A percentile compares a stretch with the other conserved stretches of the same genome.
phyloP scores from a whole-genome alignment of 2,329 filamentous ascomycete genomes.

The Fusarium brachygibbosum region DNA sequence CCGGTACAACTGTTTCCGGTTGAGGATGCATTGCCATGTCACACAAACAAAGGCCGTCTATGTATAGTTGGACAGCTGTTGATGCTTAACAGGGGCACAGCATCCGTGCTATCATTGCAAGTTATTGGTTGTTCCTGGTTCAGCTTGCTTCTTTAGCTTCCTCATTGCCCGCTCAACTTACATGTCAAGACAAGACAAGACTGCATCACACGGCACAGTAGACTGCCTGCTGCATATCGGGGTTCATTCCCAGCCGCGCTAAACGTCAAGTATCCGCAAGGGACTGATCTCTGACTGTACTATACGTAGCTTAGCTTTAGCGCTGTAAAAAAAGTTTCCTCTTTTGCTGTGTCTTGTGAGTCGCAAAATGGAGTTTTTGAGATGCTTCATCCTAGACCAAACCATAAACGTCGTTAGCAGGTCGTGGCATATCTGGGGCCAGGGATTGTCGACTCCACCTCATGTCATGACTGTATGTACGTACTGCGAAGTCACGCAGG shows the following conservation, averaged over 20 bases:
- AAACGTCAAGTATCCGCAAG: slow-evolving; percentile 32
- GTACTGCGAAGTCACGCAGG: not conserved
- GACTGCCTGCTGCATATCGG: slow-evolving; percentile 5
- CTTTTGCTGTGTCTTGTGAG: slow-evolving; percentile 37
- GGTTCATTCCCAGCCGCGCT: slow-evolving; percentile 28
- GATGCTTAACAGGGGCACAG: slow-evolving; percentile 3
- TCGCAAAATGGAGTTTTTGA: slow-evolving; percentile 7
- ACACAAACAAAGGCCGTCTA: slow-evolving; percentile 18
- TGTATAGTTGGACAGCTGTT: slow-evolving; percentile 4
- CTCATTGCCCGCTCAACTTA: slow-evolving; percentile 2
- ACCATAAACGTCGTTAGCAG: slow-evolving; percentile 38
- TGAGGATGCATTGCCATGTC: slow-evolving; percentile 42
- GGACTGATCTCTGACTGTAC: slow-evolving; percentile 28
- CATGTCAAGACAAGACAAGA: slow-evolving; percentile 29
- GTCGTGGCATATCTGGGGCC: slow-evolving; percentile 24
- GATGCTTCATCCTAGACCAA: slow-evolving; percentile 35
- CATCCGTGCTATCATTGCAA: not conserved
- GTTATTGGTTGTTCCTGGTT: slow-evolving; percentile 12
- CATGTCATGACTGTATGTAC: not conserved
- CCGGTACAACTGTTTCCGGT: slow-evolving; percentile 26
- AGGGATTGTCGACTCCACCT: slow-evolving; percentile 22
- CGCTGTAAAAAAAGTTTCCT: slow-evolving; percentile 37
- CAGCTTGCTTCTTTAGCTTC: slow-evolving; percentile 2
- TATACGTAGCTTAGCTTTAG: slow-evolving; percentile 28
- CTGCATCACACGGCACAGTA: slow-evolving; percentile 29